These are phyloP conservation scores for Eucalyptus curtisii DNA, from an alignment of 345 rosid genomes.

Conservation along the genomic window DNA sequence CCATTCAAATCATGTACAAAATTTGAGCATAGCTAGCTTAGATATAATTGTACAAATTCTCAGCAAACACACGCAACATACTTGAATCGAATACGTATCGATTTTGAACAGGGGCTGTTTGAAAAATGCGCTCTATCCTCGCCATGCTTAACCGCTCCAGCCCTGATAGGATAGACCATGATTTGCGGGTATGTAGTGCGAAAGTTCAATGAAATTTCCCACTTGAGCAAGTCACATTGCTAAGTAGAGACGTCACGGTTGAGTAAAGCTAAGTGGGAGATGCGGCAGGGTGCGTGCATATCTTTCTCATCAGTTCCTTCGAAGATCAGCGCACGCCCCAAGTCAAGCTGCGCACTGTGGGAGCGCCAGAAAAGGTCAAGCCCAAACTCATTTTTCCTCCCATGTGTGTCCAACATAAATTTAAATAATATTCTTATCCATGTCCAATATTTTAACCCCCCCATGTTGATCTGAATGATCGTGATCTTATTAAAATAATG, in stretches of 20 bases:
- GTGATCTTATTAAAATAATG: not conserved
- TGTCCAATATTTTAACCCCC: not conserved
- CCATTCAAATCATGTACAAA: not conserved
- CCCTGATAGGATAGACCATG: not conserved
- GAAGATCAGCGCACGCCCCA: not conserved
- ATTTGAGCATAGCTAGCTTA: not conserved
- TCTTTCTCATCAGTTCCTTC: not conserved
- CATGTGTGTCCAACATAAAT: not conserved
- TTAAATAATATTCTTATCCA: not conserved
- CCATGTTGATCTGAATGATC: not conserved
- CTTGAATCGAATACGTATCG: not conserved
- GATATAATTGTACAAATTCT: not conserved
- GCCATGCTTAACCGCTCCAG: not conserved
- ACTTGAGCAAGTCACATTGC: not conserved
- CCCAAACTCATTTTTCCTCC: not conserved
- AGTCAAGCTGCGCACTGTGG: not conserved
- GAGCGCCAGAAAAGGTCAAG: not conserved
- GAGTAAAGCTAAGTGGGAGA: not conserved
- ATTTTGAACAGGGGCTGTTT: not conserved
- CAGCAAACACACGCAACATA: not conserved
- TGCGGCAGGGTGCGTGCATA: not conserved
- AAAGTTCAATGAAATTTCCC: not conserved
- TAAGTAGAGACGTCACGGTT: not conserved
- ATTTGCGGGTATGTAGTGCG: not conserved
- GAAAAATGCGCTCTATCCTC: not conserved